Base-by-base conservation (phyloP, 225 moss, liverwort and hornwort species). In the Bryum argenteum region DNA sequence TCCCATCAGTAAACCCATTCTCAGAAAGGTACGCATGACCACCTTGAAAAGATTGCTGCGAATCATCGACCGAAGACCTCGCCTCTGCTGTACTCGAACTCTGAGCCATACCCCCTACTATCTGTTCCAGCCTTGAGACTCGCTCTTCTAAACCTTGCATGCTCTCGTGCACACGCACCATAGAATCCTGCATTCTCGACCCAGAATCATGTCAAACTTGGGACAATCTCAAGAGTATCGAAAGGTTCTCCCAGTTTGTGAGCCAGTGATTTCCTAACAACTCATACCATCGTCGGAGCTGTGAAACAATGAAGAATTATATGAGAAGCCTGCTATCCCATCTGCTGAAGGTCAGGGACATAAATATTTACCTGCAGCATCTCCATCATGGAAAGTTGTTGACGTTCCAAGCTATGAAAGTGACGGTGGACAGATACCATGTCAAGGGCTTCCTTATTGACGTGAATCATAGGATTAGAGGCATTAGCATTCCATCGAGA, bases 141-240 rank as follows among this genome's bases (percentile, higher is more conserved):
- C 87, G 83, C 20, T 80, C 78, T 71, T 91, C 92, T 65, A 98
- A 81, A 28, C 86, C 81, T 54, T 82, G 88, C 80, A 98, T 89
- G 69, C 82, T 87, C 40, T 91, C 92, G 26, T 89, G 89, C 40
- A 93, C 80, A 71, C 81, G 85, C 6, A 86, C 74, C 82, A 96
- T 86, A 37, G 91, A 89, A 66, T 93, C 91, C 96, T 96, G 82
- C 43, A 26, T 59, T 24, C 11, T 41, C 59, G 39, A 65, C 41
- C 18, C 65, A 71, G 24, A 33, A 61, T n/a, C 15, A 57, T 15
- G 19, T 50, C 7, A 1, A 50, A 38, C n/a, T 14, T 37, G 9
- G 48, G 39, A 24, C 56, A 61, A 55, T 72, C 17, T 69, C 53
- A 19, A 54, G 43, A 53, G 3, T 15, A 19, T 17, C 10, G 1